Percentiles rank a stretch among this genome's conserved stretches.
Evolutionary conservation across 306 rosid species (phyloP).

Genomic region (Ceratonia siliqua): DNA sequence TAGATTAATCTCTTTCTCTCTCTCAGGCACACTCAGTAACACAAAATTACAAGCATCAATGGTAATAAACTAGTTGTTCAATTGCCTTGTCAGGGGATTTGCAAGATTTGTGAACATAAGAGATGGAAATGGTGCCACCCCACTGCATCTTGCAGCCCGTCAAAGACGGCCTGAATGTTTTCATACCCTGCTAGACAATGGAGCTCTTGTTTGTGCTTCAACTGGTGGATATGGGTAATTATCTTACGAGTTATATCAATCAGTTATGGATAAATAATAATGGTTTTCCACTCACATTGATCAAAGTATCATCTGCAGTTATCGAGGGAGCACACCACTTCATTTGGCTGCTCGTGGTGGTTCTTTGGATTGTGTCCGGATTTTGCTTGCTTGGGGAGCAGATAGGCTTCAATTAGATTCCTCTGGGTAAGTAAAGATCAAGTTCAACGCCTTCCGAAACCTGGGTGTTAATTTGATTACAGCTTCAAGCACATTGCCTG

Average conservation of each 20-base stretch:
- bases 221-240: slow-evolving; percentile 82
- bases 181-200: slow-evolving; percentile 66
- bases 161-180: slow-evolving; percentile 80
- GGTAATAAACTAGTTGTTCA: too few species aligned
- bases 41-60: too few species aligned
- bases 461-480: neutral
- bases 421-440: slow-evolving; percentile 56
- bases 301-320: slow-evolving; percentile 56
- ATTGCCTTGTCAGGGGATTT: slow-evolving; percentile 99
- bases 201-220: slow-evolving; percentile 93
- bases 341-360: slow-evolving; percentile 92
- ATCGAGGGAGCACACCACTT: slow-evolving; percentile 79
- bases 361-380: slow-evolving; percentile 77
- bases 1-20: too few species aligned
- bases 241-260: too few species aligned
- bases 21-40: too few species aligned
- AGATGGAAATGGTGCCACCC: slow-evolving; percentile 88
- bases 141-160: slow-evolving; percentile 85
- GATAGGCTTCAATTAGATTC: slow-evolving; percentile 81
- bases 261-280: too few species aligned
- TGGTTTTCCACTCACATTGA: slow-evolving; percentile 20
- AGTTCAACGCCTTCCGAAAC: neutral
- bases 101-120: slow-evolving; percentile 85
- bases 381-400: slow-evolving; percentile 92
- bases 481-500: neutral